Evolutionary conservation across 306 rosid species (phyloP), one percentile per base, ranked within the genome.

Genomic region (Prinsepia uniflora): DNA sequence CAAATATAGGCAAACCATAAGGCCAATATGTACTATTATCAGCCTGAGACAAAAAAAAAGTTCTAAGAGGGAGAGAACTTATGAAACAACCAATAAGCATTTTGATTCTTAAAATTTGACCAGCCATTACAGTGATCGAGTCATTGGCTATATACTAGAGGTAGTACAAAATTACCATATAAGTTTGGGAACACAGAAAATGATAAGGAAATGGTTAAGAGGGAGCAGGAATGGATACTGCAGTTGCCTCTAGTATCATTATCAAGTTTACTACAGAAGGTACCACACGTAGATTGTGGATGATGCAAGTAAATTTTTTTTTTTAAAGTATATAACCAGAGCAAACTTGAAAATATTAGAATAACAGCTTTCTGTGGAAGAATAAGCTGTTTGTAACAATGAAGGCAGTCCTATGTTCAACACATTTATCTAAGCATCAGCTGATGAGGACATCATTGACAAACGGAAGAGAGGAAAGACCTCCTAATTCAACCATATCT

Each of bases 1-100:
- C 80, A 86, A 72, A 78, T 39, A 43, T 70, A 59, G 68, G 72
- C 41, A 45, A 67, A 67, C 36, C 9, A 44, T 72, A 62, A 74
- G 55, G 63, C 7, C 63, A 52, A 50, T 3, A 40, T 13, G 49
- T 53, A 19, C 2, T 40, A 8, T 6, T 42, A 44, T 70, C 22
- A 39, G 39, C 43, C 17, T 9, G 0, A 39, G 72, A 19, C 13
- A 52, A 53, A 53, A 42, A 19, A 24, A 13, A 12, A 40, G 17
- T 55, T 43, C 17, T 40, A 53, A 68, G 39, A 68, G 45, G 63
- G 34, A 45, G 62, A 68, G 11, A 69, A 54, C 7, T 7, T 34
- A 48, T 8, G 41, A 4, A 69, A 69, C 41, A 41, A 54, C n/a
- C 41, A 50, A 11, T 52, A 13, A 68, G 8, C 7, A 67, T 20